phyloP scores from a whole-genome alignment of 1,284 basidiomycete genomes.

The Microbotryum violaceum region DNA sequence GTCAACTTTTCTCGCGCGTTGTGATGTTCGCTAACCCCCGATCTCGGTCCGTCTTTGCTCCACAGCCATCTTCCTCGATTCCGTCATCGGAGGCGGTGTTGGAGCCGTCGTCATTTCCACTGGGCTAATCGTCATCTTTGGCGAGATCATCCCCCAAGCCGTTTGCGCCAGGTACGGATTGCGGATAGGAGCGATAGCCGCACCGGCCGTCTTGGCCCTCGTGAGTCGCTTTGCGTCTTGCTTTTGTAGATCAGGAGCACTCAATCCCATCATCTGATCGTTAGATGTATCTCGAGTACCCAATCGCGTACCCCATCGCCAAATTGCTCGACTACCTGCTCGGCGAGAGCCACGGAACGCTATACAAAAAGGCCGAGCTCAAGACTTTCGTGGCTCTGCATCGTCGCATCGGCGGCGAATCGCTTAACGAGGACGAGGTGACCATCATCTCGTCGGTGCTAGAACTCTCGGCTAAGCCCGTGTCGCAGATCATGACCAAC shows the following conservation, averaged over 20 bases:
- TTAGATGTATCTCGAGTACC: slow-evolving; percentile 48
- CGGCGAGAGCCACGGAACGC: slow-evolving; percentile 53
- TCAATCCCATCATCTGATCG: not conserved
- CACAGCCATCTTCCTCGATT: slow-evolving; percentile 78
- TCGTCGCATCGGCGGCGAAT: slow-evolving; percentile 52
- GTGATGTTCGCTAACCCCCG: not conserved
- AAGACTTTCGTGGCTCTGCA: slow-evolving; percentile 64
- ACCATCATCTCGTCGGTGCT: slow-evolving; percentile 67
- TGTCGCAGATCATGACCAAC: slow-evolving; percentile 48
- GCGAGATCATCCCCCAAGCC: slow-evolving; percentile 29
- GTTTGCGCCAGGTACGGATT: slow-evolving; percentile 86
- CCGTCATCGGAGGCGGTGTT: slow-evolving; percentile 53
- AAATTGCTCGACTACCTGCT: slow-evolving; percentile 73
- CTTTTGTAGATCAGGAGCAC: not conserved
- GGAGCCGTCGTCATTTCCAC: slow-evolving; percentile 25
- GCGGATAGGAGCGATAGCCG: slow-evolving; percentile 83
- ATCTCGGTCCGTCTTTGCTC: slow-evolving; percentile 11
- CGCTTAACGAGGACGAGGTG: slow-evolving; percentile 64
- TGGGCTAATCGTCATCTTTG: slow-evolving; percentile 31
- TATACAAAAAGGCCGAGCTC: slow-evolving; percentile 34
- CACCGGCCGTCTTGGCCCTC: slow-evolving; percentile 61
- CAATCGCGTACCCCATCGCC: slow-evolving; percentile 79
- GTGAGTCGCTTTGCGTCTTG: slow-evolving; percentile 42
- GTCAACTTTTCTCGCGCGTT: slow-evolving; percentile 4
- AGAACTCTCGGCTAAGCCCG: slow-evolving; percentile 46